Conservation (phyloP, 2,329 filamentous ascomycete genomes). For the Calonectria pseudoturangicola region DNA sequence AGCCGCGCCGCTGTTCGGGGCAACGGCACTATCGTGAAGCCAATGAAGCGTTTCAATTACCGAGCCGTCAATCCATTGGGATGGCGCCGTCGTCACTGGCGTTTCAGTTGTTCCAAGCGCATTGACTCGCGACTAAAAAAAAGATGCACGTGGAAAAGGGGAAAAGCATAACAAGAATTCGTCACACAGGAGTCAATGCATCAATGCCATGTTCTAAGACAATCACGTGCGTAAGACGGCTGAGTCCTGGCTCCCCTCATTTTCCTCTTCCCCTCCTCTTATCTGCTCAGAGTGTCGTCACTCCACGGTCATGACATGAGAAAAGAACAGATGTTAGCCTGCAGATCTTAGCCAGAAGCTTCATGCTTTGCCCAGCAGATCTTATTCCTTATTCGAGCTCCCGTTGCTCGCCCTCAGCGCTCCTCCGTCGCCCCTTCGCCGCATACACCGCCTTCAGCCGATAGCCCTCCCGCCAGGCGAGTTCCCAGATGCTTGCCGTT, state of each 20-base stretch:
- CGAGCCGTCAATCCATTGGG: not conserved
- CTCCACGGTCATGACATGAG: not conserved
- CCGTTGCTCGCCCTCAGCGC: not conserved
- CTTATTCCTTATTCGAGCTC: not conserved
- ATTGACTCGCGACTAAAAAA: constrained; percentile 11
- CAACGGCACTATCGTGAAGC: not conserved
- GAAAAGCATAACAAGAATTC: constrained; percentile 3
- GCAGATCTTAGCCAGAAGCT: not conserved
- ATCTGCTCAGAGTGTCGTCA: not conserved
- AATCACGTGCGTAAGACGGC: not conserved
- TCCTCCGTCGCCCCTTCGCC: not conserved
- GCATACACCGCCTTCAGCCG: not conserved
- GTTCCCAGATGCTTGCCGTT: constrained; percentile 1
- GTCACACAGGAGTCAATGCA: constrained; percentile 10
- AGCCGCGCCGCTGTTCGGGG: no score
- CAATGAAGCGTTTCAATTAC: not conserved
- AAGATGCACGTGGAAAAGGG: constrained; percentile 10
- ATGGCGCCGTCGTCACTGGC: not conserved
- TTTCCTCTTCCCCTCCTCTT: constrained; percentile 1
- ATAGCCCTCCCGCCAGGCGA: not conserved
- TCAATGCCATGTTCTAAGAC: not conserved
- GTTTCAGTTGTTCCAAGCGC: not conserved
- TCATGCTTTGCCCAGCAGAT: not conserved
- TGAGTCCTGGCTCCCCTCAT: not conserved
- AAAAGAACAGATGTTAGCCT: no score